phyloP scores from a whole-genome alignment of 768 basidiomycete genomes.

The Cystofilobasidium ferigula region DNA sequence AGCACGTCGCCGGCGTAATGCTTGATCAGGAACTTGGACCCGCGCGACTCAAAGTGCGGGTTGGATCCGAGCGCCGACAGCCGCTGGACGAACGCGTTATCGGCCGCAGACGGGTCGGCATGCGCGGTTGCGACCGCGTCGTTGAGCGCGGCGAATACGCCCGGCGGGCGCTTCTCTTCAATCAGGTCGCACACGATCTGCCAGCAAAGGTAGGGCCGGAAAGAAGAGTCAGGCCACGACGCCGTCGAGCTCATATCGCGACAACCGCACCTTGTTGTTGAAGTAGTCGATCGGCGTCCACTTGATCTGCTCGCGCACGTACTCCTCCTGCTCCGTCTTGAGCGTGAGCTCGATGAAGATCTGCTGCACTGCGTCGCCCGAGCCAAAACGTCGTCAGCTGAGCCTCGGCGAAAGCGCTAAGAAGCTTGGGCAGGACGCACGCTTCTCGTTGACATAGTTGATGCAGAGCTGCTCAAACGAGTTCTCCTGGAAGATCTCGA shows the following conservation, averaged over 20 bases:
- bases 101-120: slow-evolving; percentile 89
- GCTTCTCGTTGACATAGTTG: slow-evolving; percentile 99
- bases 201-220: neutral
- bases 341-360: slow-evolving; percentile 98
- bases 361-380: slow-evolving; percentile 18
- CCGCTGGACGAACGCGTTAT: slow-evolving; percentile 91
- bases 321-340: slow-evolving; percentile 99
- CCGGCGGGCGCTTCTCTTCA: slow-evolving; percentile 89
- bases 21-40: slow-evolving; percentile 82
- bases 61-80: slow-evolving; percentile 68
- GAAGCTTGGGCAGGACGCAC: slow-evolving; percentile 6
- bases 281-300: slow-evolving; percentile 99
- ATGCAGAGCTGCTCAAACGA: slow-evolving; percentile 95
- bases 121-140: slow-evolving; percentile 99
- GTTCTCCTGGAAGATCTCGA: slow-evolving; percentile 97
- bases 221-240: too few species aligned
- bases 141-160: slow-evolving; percentile 93
- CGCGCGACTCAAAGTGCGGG: slow-evolving; percentile 88
- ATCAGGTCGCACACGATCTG: slow-evolving; percentile 88
- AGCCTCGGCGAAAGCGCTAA: neutral
- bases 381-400: neutral
- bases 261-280: slow-evolving; percentile 59
- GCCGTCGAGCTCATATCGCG: too few species aligned
- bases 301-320: slow-evolving; percentile 94
- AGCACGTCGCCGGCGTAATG: slow-evolving; percentile 99